Evolutionary conservation across 192 early-diverging fungal species (phyloP).

Genomic region (Glomus cerebriforme): DNA sequence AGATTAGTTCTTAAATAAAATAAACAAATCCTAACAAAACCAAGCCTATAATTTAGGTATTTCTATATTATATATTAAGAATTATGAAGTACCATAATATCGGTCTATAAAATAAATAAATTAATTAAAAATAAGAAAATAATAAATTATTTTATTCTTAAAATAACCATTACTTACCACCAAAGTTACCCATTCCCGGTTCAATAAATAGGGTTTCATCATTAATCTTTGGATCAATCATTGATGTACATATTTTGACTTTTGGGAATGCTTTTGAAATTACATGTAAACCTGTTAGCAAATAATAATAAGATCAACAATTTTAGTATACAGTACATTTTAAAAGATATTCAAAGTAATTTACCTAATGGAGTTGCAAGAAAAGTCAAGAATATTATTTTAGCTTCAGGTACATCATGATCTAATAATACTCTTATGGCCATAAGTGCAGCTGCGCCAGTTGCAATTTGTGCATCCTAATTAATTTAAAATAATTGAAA

Average conservation of each 20-base stretch:
- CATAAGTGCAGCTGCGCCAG: constrained; percentile 95
- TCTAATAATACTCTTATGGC: constrained; percentile 91
- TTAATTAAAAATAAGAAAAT: not conserved
- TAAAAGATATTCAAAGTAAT: not conserved
- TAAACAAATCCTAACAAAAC: too few relatives aligned
- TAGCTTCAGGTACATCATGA: constrained; percentile 83
- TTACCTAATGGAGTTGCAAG: constrained; percentile 74
- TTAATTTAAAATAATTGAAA: constrained; percentile 36
- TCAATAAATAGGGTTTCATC: constrained; percentile 69
- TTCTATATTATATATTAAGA: too few relatives aligned
- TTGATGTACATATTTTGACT: constrained; percentile 78
- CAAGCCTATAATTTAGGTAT: too few relatives aligned
- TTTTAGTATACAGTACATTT: not conserved
- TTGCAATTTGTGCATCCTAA: constrained; percentile 85
- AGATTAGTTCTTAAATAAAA: too few relatives aligned
- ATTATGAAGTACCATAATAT: constrained; percentile 54
- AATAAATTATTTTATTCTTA: not conserved
- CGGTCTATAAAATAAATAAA: constrained; percentile 45
- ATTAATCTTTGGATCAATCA: constrained; percentile 72
- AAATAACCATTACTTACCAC: constrained; percentile 38
- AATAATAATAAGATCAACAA: not conserved
- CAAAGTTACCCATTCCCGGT: constrained; percentile 90
- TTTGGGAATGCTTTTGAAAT: constrained; percentile 82
- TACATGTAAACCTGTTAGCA: constrained; percentile 54
- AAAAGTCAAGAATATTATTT: constrained; percentile 84